Percentiles rank a stretch among this genome's conserved stretches.
Conservation (phyloP, 371 early-diverging fungal species). For the Fennellomyces sp. region DNA sequence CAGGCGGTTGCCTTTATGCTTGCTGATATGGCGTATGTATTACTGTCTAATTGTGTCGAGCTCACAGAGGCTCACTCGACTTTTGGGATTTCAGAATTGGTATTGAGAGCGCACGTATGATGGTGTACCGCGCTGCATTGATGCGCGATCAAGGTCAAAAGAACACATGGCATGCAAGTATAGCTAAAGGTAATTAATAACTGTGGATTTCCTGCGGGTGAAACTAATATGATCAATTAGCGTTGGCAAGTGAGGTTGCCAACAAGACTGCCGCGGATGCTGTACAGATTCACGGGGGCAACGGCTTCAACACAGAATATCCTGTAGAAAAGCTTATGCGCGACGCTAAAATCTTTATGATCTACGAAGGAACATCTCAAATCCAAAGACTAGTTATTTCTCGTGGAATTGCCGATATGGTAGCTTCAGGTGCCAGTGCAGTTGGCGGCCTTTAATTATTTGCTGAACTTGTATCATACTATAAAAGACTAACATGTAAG, state of each 20-base stretch:
- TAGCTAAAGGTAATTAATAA: slow-evolving; percentile 76
- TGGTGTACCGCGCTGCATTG: slow-evolving; percentile 87
- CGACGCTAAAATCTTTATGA: slow-evolving; percentile 94
- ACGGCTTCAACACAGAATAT: slow-evolving; percentile 89
- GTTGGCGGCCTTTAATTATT: slow-evolving; percentile 40
- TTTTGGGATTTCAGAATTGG: slow-evolving; percentile 53
- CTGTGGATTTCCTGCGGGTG: background rate
- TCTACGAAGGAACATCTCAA: slow-evolving; percentile 97
- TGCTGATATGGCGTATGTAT: slow-evolving; percentile 88
- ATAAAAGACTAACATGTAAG: too few relatives aligned
- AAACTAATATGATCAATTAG: slow-evolving; percentile 10
- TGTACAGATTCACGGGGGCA: slow-evolving; percentile 97
- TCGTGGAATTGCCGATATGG: slow-evolving; percentile 68
- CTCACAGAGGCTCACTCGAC: background rate
- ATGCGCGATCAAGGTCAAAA: slow-evolving; percentile 82
- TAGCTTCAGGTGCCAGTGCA: slow-evolving; percentile 36
- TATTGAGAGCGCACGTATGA: slow-evolving; percentile 85
- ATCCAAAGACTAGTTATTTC: slow-evolving; percentile 93
- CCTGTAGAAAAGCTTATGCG: slow-evolving; percentile 92
- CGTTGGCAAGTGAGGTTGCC: slow-evolving; percentile 92
- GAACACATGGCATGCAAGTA: slow-evolving; percentile 95
- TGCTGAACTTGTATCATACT: too few relatives aligned
- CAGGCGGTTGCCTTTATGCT: slow-evolving; percentile 96
- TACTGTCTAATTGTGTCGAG: background rate
- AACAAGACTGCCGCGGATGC: slow-evolving; percentile 96